A percentile compares a stretch with the other conserved stretches of the same genome.
These are phyloP conservation scores for Fermentozyma sake DNA, from an alignment of 1,139 yeast species.

Conservation along the genomic window DNA sequence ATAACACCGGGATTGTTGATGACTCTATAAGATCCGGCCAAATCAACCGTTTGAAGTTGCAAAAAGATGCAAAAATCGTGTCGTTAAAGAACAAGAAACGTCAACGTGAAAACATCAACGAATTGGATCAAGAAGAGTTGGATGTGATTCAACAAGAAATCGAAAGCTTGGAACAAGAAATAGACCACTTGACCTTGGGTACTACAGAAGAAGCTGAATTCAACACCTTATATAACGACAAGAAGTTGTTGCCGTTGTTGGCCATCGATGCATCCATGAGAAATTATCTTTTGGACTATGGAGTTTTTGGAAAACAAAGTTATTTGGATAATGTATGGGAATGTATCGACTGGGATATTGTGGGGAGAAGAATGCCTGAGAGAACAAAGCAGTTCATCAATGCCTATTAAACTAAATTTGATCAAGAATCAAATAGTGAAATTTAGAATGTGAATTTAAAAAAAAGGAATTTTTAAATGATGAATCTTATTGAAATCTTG, in stretches of 20 bases:
- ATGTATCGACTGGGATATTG: slow-evolving; percentile 67
- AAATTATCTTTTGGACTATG: slow-evolving; percentile 66
- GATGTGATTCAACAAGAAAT: slow-evolving; percentile 5
- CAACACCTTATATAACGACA: slow-evolving; percentile 31
- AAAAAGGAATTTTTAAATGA: too few species aligned
- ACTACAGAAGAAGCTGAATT: slow-evolving; percentile 42
- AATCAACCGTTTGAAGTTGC: slow-evolving; percentile 33
- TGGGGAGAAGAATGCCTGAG: slow-evolving; percentile 54
- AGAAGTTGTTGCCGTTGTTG: slow-evolving; percentile 55
- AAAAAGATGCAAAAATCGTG: slow-evolving; percentile 28
- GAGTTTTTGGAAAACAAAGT: slow-evolving; percentile 65
- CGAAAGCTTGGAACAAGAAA: slow-evolving; percentile 10
- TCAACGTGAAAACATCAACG: slow-evolving; percentile 12
- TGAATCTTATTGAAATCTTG: too few species aligned
- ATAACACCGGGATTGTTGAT: slow-evolving; percentile 66
- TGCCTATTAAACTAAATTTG: slow-evolving; percentile 5
- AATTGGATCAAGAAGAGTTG: slow-evolving; percentile 9
- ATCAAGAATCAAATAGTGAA: too few species aligned
- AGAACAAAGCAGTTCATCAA: slow-evolving; percentile 23
- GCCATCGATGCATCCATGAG: slow-evolving; percentile 71
- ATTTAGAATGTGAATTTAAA: too few species aligned
- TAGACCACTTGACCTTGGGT: slow-evolving; percentile 28
- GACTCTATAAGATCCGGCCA: slow-evolving; percentile 52
- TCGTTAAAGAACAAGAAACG: slow-evolving; percentile 19
- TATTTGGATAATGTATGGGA: slow-evolving; percentile 71